A percentile compares a stretch with the other conserved stretches of the same genome.
These are phyloP conservation scores for Chaetomium strumarium DNA, from an alignment of 2,329 filamentous ascomycete genomes.

Conservation along the genomic window DNA sequence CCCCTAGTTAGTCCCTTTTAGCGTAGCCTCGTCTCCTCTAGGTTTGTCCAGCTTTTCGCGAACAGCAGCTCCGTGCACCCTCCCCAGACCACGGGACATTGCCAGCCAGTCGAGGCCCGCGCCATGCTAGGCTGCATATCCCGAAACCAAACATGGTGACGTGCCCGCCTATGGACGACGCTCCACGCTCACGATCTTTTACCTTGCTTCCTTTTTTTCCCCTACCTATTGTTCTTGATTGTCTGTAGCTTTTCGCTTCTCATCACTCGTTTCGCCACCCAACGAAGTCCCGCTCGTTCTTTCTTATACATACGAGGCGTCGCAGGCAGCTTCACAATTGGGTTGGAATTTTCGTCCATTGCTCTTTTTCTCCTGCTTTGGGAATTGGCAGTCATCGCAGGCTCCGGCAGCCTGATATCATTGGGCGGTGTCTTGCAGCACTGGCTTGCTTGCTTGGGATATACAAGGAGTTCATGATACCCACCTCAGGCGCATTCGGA, in stretches of 20 bases:
- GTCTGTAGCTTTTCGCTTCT: neutral
- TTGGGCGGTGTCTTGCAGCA: constrained; percentile 10
- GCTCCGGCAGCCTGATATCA: constrained; percentile 18
- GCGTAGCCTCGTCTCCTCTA: neutral
- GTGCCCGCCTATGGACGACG: constrained; percentile 5
- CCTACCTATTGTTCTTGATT: neutral
- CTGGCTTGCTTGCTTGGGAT: neutral
- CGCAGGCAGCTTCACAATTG: neutral
- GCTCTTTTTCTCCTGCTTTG: neutral
- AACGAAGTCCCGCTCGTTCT: neutral
- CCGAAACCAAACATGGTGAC: constrained; percentile 18
- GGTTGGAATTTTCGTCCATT: neutral
- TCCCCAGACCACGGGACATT: neutral
- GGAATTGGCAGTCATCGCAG: constrained; percentile 1
- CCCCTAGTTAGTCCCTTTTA: no score
- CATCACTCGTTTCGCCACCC: neutral
- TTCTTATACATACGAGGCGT: neutral
- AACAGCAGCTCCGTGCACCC: constrained; percentile 5
- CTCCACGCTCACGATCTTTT: neutral
- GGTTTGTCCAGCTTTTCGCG: neutral
- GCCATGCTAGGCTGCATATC: constrained; percentile 9
- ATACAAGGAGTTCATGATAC: constrained; percentile 12
- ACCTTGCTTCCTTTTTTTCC: constrained; percentile 3
- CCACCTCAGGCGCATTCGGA: neutral
- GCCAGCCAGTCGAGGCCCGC: constrained; percentile 7